Percentiles rank a stretch among this genome's conserved stretches.
These are phyloP conservation scores for Tetracladium setigerum DNA, from an alignment of 495 filamentous ascomycete genomes.

Conservation along the genomic window DNA sequence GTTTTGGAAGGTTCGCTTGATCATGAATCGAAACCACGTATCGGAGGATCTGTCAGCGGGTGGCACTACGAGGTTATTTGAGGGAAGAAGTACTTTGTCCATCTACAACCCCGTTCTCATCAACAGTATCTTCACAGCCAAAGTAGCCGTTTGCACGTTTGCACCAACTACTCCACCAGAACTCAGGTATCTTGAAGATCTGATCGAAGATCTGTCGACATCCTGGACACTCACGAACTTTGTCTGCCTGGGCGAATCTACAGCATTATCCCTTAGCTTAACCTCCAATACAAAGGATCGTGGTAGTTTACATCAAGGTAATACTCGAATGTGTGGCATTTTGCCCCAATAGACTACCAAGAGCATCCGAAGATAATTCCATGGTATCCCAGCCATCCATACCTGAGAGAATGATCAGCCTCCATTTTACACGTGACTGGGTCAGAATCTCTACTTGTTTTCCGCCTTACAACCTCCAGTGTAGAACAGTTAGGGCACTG, in stretches of 20 bases:
- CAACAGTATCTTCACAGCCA: slow-evolving; percentile 10
- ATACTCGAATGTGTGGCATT: no score
- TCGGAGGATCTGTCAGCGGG: slow-evolving; percentile 11
- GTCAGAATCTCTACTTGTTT: no score
- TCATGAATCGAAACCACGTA: slow-evolving; percentile 28
- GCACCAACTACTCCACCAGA: slow-evolving; percentile 14
- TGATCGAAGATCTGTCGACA: slow-evolving; percentile 6
- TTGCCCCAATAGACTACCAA: no score
- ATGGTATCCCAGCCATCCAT: no score
- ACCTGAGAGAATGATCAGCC: no score
- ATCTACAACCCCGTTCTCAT: not conserved
- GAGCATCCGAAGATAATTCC: no score
- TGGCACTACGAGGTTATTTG: not conserved
- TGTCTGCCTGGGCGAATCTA: not conserved
- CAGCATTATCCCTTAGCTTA: not conserved
- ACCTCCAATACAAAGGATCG: no score
- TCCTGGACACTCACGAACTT: slow-evolving; percentile 8
- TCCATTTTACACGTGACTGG: no score
- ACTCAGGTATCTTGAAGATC: slow-evolving; percentile 12
- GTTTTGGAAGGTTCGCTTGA: slow-evolving; percentile 20
- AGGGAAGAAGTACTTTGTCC: not conserved
- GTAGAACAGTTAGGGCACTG: no score
- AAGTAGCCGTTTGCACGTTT: slow-evolving; percentile 17
- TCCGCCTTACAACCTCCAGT: no score
- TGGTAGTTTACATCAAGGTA: no score